Evolutionary conservation across 805 yeast genomes (phyloP), one percentile per base, ranked within the genome.

Genomic region (Kodamaea laetipori): DNA sequence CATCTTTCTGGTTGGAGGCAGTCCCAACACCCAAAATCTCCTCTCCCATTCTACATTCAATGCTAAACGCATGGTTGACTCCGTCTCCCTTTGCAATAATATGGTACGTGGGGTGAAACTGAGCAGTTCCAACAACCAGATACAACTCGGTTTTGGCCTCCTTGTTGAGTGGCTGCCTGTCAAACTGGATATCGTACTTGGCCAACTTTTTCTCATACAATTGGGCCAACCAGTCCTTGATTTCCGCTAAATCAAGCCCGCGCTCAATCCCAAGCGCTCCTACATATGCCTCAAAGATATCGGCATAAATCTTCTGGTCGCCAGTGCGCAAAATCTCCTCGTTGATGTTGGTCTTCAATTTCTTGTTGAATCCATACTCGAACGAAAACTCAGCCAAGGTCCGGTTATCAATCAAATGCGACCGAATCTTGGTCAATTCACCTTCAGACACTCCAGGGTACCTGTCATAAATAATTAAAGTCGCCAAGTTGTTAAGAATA

Each of bases 221-320:
- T 37, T 67, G 60, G 4, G 60, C 54, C 19, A 86, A 57, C 92
- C 92, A 86, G 9, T 68, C 61, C 50, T 74, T 74, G 5, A 85
- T 74, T 16, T 63, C 71, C 2, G 67, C 59, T 39, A 76, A 66
- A 47, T 80, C 77, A 12, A 66, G 61, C 9, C 66, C 66, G 31
- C 76, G 68, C 49, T 86, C 95, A 16, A 79, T 69, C 6, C 76
- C 75, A 24, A 92, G 63, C 0, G 95, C 99, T 5, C 96, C 98
- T 36, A 94, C 74, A 53, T 92, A 92, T 0, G 98, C 97, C 64
- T 94, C 99, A 59, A 92, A 87, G 0, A 86, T 81, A 70, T 92
- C 99, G 0, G 98, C 96, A 56, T 76, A 77, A 3, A 86, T 69
- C 58, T 94, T 94, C 50, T 77, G 77, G 46, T 75, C 79, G 6